phyloP scores from a whole-genome alignment of 768 basidiomycete species.

The Suillus luteus region DNA sequence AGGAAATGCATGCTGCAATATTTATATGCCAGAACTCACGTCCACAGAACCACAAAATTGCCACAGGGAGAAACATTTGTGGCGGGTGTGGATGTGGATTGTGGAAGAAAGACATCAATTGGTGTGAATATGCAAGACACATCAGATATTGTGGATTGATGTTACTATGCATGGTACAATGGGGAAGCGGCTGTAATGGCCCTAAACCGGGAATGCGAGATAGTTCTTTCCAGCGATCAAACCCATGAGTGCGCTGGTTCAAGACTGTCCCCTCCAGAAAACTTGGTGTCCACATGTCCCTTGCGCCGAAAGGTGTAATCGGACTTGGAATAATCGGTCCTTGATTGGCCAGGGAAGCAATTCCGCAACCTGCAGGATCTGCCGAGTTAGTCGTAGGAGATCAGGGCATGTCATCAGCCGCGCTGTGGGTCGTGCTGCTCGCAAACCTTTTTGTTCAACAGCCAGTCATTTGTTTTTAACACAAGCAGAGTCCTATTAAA shows the following conservation, averaged over 20 bases:
- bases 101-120: background rate
- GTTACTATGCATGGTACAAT: slow-evolving; percentile 26
- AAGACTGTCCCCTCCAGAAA: slow-evolving; percentile 94
- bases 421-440: slow-evolving; percentile 73
- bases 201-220: slow-evolving; percentile 80
- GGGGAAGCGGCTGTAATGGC: slow-evolving; percentile 81
- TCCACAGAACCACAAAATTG: background rate
- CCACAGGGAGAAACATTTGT: no score
- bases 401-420: slow-evolving; percentile 84
- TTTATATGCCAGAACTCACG: background rate
- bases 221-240: slow-evolving; percentile 57
- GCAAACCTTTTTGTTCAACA: slow-evolving; percentile 61
- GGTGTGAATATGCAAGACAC: no score
- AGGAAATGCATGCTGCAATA: background rate
- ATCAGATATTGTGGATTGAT: no score
- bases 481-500: slow-evolving; percentile 22
- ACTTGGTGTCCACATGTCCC: slow-evolving; percentile 80
- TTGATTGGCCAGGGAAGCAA: slow-evolving; percentile 90
- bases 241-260: slow-evolving; percentile 85
- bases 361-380: slow-evolving; percentile 85
- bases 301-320: slow-evolving; percentile 62
- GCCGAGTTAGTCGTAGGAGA: slow-evolving; percentile 95
- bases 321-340: slow-evolving; percentile 83
- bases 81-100: background rate
- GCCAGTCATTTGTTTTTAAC: no score